These are phyloP conservation scores for Eucalyptus sp. DNA, from an alignment of 345 rosid genomes.

Conservation along the genomic window DNA sequence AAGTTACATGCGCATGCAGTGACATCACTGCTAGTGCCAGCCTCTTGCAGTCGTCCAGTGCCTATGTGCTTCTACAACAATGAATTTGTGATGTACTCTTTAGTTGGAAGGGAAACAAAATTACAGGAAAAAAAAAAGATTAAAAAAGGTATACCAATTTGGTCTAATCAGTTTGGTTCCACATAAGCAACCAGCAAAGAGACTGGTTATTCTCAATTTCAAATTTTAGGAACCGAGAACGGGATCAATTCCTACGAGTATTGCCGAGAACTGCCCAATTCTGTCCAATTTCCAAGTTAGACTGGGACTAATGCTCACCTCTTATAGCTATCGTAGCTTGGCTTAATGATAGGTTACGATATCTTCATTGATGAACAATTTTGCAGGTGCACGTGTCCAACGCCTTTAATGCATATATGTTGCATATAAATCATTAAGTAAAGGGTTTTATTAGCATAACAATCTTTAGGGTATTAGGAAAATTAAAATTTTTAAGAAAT, in stretches of 20 bases:
- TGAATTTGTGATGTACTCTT: not conserved
- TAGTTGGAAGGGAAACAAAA: not conserved
- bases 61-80: not conserved
- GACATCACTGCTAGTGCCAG: not conserved
- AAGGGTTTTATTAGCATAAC: not conserved
- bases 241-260: not conserved
- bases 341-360: not conserved
- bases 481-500: fast-evolving
- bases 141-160: not conserved
- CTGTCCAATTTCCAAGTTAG: not conserved
- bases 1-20: not conserved
- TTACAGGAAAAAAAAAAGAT: not conserved
- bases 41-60: not conserved
- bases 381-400: not conserved
- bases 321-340: not conserved
- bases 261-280: fast-evolving
- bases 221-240: not conserved
- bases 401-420: not conserved
- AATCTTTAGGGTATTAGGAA: fast-evolving
- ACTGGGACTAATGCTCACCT: not conserved
- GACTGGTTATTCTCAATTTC: fast-evolving
- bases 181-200: fast-evolving
- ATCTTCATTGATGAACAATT: not conserved
- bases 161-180: fast-evolving
- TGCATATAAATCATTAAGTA: not conserved